Evolutionary conservation across 495 filamentous ascomycete genomes (phyloP), one percentile per base, ranked within the genome.

Genomic region (Penicillium antarcticum): DNA sequence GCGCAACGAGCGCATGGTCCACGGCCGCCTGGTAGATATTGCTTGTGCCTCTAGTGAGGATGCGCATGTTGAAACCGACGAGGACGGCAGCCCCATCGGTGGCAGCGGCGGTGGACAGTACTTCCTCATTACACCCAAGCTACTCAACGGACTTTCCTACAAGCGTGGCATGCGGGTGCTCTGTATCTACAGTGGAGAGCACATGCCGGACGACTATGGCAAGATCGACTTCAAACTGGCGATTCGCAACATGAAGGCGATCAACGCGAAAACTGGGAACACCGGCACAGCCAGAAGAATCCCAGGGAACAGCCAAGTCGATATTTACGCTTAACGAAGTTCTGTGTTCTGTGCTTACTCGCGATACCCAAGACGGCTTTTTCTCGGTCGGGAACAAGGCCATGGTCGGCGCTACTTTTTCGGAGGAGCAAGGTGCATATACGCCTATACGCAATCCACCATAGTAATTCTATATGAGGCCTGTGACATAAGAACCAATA

Each of bases 71-170:
- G 57, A 56, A 11, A 42, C 40, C 9, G 56, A 57, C 40, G 61
- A 66, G 23, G 48, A 58, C 3, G 55, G 52, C 10, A 52, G 62
- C 32, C 24, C 52, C 18, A 55, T 68, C 16, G 61, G 51, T n/a
- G 62, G 66, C 29, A 56, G 62, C 13, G 72, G 71, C 9, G 75
- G 74, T 21, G 72, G 75, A 31, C 78, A 89, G 56, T 89, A 97
- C 69, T 97, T 99, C 80, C 83, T 99, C 32, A 97, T 99, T 73
- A 97, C 94, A 12, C 94, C 94, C n/a, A 99, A 99, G 71, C 73
- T 99, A 44, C 81, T 97, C 41, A 87, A 81, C 7, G 88, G 86
- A 24, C 73, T 99, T 39, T 80, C 82, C 59, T 99, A 96, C 69
- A 89, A 92, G 65, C 79, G 80, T 34, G 82, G 89, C 18, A 97